Evolutionary conservation across 768 basidiomycete genomes (phyloP).

Genomic region (Termitomyces sp.): DNA sequence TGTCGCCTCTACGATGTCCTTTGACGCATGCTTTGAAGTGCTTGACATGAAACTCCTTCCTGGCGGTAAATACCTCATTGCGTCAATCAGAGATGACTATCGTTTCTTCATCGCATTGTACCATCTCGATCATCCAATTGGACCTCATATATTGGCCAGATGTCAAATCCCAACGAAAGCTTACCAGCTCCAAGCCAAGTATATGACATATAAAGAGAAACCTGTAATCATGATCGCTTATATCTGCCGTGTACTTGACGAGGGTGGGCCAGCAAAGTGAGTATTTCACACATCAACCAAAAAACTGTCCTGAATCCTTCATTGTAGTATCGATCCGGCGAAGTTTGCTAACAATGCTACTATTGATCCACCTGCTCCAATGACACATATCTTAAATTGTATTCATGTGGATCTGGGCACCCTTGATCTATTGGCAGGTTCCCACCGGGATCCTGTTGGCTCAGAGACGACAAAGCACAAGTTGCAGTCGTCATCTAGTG

Average conservation of each 20-base stretch:
- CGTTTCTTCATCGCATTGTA: slow-evolving; percentile 53
- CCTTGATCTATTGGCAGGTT: slow-evolving; percentile 39
- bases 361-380: slow-evolving; percentile 39
- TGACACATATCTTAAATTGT: slow-evolving; percentile 44
- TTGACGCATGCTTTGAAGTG: slow-evolving; percentile 33
- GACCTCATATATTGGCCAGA: slow-evolving; percentile 44
- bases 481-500: neutral
- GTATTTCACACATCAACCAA: neutral
- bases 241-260: neutral
- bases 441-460: neutral
- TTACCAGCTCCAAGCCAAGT: slow-evolving; percentile 57
- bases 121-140: slow-evolving; percentile 51
- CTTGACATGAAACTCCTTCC: slow-evolving; percentile 57
- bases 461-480: neutral
- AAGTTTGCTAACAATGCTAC: slow-evolving; percentile 30
- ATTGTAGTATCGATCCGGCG: slow-evolving; percentile 31
- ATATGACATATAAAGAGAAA: slow-evolving; percentile 41
- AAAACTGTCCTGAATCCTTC: slow-evolving; percentile 8
- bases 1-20: slow-evolving; percentile 22
- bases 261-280: slow-evolving; percentile 15
- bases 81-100: slow-evolving; percentile 49
- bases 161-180: slow-evolving; percentile 47
- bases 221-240: slow-evolving; percentile 58
- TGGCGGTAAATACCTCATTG: slow-evolving; percentile 66
- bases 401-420: slow-evolving; percentile 35